These are phyloP conservation scores for Tubosaeta sp. DNA, from an alignment of 768 basidiomycete species.

Conservation along the genomic window DNA sequence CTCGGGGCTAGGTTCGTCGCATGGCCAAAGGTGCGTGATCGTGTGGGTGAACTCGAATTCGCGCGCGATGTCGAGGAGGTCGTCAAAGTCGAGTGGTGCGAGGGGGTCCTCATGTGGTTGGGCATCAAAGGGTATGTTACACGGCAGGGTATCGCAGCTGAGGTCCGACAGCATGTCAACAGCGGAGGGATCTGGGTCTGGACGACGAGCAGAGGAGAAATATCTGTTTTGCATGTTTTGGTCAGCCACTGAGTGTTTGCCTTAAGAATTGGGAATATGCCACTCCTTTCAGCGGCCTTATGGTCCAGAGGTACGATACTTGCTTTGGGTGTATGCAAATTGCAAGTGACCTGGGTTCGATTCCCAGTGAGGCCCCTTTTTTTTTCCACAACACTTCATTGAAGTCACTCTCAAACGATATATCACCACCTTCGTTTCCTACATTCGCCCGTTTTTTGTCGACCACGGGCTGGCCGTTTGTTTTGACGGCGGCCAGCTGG, in stretches of 20 bases:
- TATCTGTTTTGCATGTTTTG: not conserved
- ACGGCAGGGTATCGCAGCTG: constrained; percentile 2
- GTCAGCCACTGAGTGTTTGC: constrained; percentile 17
- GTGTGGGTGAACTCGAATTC: constrained; percentile 26
- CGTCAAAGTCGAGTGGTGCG: constrained; percentile 20
- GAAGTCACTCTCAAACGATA: not conserved
- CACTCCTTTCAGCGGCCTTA: constrained; percentile 15
- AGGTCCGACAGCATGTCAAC: constrained; percentile 24
- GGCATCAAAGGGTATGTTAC: constrained; percentile 1
- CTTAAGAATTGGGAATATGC: no score
- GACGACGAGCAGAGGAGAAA: not conserved
- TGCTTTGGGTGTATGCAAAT: constrained; percentile 31
- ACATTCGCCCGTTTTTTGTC: no score
- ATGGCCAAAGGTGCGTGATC: constrained; percentile 19
- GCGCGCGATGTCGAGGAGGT: constrained; percentile 26
- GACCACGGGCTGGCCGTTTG: not conserved
- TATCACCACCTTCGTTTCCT: not conserved
- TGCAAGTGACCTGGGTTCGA: constrained; percentile 40
- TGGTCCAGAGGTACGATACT: constrained; percentile 38
- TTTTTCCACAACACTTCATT: not conserved
- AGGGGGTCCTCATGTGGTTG: constrained; percentile 1
- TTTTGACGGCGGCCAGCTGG: not conserved
- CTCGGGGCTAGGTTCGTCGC: constrained; percentile 12
- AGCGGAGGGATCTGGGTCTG: not conserved
- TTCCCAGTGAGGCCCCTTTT: constrained; percentile 36